Percentiles rank a stretch among this genome's conserved stretches.
Evolutionary conservation across 129 eudicot species (phyloP).

Genomic region (Pittosporum tobira): DNA sequence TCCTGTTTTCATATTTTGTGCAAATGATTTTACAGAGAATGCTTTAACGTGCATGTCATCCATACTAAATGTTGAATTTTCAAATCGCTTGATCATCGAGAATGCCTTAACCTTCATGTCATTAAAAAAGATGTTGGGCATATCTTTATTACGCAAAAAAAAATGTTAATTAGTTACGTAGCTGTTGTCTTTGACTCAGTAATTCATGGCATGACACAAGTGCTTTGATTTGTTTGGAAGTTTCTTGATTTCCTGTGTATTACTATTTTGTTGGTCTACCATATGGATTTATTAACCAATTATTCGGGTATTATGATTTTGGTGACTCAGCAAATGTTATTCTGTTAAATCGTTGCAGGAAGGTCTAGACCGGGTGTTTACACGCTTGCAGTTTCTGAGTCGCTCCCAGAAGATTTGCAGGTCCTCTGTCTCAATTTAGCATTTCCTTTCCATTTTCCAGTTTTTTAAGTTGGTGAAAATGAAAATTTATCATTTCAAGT

Average conservation of each 20-base stretch:
- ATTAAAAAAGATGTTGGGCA: background rate
- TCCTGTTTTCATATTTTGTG: too few species aligned
- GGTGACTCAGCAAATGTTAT: slow-evolving; percentile 1
- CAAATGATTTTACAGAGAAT: too few species aligned
- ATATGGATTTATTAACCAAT: background rate
- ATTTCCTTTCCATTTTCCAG: too few species aligned
- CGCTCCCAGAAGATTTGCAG: slow-evolving; percentile 72
- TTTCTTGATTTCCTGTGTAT: too few species aligned
- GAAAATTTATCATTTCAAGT: background rate
- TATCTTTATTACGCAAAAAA: background rate
- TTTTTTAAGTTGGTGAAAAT: too few species aligned
- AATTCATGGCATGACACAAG: background rate
- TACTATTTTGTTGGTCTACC: too few species aligned
- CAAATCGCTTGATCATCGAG: background rate
- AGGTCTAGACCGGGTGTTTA: slow-evolving; percentile 82
- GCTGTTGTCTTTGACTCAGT: background rate
- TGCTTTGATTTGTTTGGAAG: background rate
- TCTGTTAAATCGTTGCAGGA: slow-evolving; percentile 34
- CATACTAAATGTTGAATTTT: background rate
- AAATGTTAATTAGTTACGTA: background rate
- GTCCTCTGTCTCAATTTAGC: slow-evolving; percentile 22
- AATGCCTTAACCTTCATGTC: too few species aligned
- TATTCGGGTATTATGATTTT: background rate
- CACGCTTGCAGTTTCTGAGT: slow-evolving; percentile 90
- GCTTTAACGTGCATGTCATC: background rate